Base-by-base conservation (phyloP, 2,329 filamentous ascomycete species). In the Pyrenochaeta sp. region DNA sequence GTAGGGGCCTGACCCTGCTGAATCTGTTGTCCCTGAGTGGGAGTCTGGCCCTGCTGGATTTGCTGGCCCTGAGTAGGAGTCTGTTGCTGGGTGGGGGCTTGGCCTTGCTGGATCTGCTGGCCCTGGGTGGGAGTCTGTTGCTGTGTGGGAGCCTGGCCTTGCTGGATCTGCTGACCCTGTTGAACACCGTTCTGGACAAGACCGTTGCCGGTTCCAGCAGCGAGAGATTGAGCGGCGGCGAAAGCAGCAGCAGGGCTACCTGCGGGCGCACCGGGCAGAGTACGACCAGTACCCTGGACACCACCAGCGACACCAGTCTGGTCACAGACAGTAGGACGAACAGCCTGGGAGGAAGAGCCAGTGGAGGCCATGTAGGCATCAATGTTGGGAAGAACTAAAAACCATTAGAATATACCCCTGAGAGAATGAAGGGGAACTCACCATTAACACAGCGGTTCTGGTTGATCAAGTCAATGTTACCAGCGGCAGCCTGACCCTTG, bases 301-400 rank as follows among this genome's bases (percentile, higher is more conserved):
- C 66, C 66, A 19, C 61, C 60, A n/a, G 49, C 45, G 20, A 69
- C 53, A 65, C 66, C 66, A 22, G 63, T 69, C 47, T 67, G 55
- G 40, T 69, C 58, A 41, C 66, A 69, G 22, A 53, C 63, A 7
- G 51, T 50, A 21, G 66, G 66, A 21, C 66, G 61, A 19, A 69
- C 53, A 30, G 66, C 59, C 54, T 60, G 61, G 27, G 51, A 58
- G 23, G 39, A 40, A 14, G 62, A 63, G 15, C 66, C 66, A 19
- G 66, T 67, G 20, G 65, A 63, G 13, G 65, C 63, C 58, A 69
- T 63, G 50, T 69, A 69, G 26, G 65, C 65, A 46, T 69, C 66
- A 26, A 69, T 69, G 54, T 68, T 68, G 37, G 66, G 66, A 10
- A 69, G 55, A n/a, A 69, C 63, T 61, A 28, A 4, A 42, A 18